phyloP scores from a whole-genome alignment of 2,329 filamentous ascomycete genomes.

The Blastomyces emzantsi region DNA sequence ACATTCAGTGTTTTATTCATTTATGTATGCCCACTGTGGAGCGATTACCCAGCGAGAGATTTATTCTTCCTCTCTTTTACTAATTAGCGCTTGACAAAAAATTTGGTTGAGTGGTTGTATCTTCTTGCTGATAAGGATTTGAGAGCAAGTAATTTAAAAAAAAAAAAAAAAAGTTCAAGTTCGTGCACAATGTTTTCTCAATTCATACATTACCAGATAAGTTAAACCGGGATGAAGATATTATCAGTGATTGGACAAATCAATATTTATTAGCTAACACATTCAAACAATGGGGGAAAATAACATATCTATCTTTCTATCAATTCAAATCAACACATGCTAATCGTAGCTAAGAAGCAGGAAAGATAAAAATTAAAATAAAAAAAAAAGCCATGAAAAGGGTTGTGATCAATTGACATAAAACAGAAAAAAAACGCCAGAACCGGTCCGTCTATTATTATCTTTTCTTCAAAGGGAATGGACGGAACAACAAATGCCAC shows the following conservation, averaged over 20 bases:
- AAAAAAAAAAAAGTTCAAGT: background rate
- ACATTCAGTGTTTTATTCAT: no score
- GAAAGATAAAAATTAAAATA: background rate
- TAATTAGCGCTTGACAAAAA: background rate
- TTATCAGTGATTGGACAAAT: background rate
- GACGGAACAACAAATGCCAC: background rate
- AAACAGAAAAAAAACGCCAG: background rate
- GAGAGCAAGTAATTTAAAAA: background rate
- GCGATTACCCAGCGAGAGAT: no score
- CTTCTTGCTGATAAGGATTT: background rate
- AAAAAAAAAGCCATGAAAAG: background rate
- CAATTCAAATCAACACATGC: background rate
- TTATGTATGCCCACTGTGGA: no score
- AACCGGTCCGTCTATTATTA: slow-evolving; percentile 1
- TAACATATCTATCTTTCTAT: background rate
- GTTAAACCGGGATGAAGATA: no score
- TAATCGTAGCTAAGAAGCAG: no score
- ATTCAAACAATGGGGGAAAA: no score
- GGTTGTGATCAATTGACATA: background rate
- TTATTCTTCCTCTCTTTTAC: background rate
- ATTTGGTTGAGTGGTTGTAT: no score
- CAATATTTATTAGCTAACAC: background rate
- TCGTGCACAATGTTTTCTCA: background rate
- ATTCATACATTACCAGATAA: no score
- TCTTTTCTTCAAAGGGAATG: background rate